phyloP scores from a whole-genome alignment of 306 rosid species.

The Amphicarpaea edgeworthii region DNA sequence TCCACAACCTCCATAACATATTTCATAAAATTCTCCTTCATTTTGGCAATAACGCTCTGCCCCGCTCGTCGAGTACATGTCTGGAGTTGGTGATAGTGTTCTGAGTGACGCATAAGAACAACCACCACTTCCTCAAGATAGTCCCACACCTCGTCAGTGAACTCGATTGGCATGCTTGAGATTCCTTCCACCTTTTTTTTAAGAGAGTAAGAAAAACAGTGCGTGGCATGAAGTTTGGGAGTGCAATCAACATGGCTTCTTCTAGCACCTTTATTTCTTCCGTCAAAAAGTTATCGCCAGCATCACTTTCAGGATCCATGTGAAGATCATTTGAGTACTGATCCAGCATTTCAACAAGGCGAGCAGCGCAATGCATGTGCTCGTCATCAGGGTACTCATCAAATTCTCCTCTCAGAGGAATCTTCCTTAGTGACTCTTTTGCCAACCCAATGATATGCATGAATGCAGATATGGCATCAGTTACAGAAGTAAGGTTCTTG shows the following conservation, averaged over 20 bases:
- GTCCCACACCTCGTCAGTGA: constrained; percentile 45
- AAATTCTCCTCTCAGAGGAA: background rate
- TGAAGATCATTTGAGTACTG: background rate
- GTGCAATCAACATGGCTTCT: constrained; percentile 7
- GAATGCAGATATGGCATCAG: background rate
- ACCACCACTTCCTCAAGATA: constrained; percentile 45
- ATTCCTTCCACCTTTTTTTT: constrained; percentile 44
- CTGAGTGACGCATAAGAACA: constrained; percentile 46
- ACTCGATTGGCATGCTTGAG: constrained; percentile 39
- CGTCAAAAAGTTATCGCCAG: background rate
- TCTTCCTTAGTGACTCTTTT: background rate
- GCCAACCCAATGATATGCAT: background rate
- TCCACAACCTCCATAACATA: constrained; percentile 46
- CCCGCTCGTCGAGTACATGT: constrained; percentile 25
- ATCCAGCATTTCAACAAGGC: background rate
- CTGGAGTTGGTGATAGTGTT: constrained; percentile 48
- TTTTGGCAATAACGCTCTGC: constrained; percentile 31
- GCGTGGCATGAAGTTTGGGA: constrained; percentile 11
- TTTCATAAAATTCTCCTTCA: constrained; percentile 36
- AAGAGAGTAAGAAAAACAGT: background rate
- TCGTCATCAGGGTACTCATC: constrained; percentile 16
- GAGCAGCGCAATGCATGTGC: constrained; percentile 1
- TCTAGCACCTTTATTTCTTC: background rate
- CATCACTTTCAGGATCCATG: background rate
- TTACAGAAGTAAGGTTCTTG: background rate